These are phyloP conservation scores for Drechslerella dactyloides DNA, from an alignment of 2,329 filamentous ascomycete genomes.

Conservation along the genomic window DNA sequence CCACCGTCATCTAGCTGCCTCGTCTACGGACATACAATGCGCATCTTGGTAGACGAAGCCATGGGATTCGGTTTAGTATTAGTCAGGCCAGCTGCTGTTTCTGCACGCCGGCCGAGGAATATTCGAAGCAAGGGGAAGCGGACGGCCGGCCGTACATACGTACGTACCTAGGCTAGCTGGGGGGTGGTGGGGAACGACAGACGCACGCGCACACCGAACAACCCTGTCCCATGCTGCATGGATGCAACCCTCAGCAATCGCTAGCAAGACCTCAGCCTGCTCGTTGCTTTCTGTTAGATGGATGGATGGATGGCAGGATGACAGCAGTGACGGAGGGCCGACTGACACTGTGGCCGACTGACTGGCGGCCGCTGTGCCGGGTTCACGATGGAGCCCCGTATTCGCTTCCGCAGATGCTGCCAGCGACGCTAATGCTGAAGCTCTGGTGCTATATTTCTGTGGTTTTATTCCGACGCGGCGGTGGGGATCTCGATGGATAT, in stretches of 20 bases:
- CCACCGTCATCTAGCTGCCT: not conserved
- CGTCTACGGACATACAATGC: constrained; percentile 15
- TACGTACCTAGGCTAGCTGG: constrained; percentile 12
- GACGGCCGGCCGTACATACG: no score
- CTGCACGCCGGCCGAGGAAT: no score
- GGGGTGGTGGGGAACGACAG: constrained; percentile 26
- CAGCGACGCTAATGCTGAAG: no score
- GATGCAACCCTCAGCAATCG: constrained; percentile 23
- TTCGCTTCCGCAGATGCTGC: constrained; percentile 34
- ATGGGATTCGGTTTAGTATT: constrained; percentile 14
- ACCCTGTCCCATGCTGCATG: constrained; percentile 30
- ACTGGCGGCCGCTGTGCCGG: not conserved
- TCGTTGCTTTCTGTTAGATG: constrained; percentile 3
- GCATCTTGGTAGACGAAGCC: constrained; percentile 8
- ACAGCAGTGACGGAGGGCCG: not conserved
- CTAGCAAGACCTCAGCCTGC: not conserved
- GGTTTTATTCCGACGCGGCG: not conserved
- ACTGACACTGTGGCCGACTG: not conserved
- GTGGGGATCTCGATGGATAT: not conserved
- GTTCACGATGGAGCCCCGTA: constrained; percentile 20
- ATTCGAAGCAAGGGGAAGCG: no score
- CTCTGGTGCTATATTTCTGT: constrained; percentile 3
- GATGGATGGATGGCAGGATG: constrained; percentile 13
- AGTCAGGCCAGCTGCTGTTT: no score
- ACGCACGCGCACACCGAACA: constrained; percentile 27